Percentiles rank a stretch among this genome's conserved stretches.
Conservation (phyloP, 352 stramenopile genomes). For the Phytophthora chlamydospora region DNA sequence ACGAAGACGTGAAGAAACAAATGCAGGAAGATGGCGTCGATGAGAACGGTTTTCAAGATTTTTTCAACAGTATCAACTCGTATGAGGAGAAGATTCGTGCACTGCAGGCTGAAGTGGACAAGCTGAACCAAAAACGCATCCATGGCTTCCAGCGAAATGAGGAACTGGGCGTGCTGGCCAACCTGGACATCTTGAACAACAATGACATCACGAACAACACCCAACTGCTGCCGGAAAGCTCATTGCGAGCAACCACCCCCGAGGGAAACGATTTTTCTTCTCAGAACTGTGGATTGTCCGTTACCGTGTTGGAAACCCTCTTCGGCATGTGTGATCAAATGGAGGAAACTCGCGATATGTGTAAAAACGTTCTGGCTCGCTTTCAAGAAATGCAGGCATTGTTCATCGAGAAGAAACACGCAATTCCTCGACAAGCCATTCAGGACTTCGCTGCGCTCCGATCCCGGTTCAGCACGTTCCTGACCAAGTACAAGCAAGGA, state of each 20-base stretch:
- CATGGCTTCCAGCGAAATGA: constrained; percentile 54
- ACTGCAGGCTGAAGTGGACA: constrained; percentile 84
- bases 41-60: constrained; percentile 69
- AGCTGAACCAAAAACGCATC: constrained; percentile 58
- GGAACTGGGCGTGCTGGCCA: constrained; percentile 63
- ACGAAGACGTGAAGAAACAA: constrained; percentile 70
- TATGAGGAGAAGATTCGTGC: constrained; percentile 85
- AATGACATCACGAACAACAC: constrained; percentile 78
- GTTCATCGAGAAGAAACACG: too few relatives aligned
- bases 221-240: constrained; percentile 82
- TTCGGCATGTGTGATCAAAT: too few relatives aligned
- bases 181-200: constrained; percentile 74
- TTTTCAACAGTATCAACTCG: constrained; percentile 86
- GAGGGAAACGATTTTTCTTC: too few relatives aligned
- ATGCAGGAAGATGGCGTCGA: constrained; percentile 85
- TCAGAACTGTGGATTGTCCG: too few relatives aligned
- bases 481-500: constrained; percentile 1
- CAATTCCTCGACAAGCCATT: too few relatives aligned
- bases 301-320: too few relatives aligned
- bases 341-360: background rate
- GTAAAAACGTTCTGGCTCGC: background rate
- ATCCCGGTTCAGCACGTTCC: constrained; percentile 3
- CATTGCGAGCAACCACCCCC: constrained; percentile 35
- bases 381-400: background rate
- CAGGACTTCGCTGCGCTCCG: background rate